phyloP scores from a whole-genome alignment of 129 eudicot species.

The Artemisia argyi region DNA sequence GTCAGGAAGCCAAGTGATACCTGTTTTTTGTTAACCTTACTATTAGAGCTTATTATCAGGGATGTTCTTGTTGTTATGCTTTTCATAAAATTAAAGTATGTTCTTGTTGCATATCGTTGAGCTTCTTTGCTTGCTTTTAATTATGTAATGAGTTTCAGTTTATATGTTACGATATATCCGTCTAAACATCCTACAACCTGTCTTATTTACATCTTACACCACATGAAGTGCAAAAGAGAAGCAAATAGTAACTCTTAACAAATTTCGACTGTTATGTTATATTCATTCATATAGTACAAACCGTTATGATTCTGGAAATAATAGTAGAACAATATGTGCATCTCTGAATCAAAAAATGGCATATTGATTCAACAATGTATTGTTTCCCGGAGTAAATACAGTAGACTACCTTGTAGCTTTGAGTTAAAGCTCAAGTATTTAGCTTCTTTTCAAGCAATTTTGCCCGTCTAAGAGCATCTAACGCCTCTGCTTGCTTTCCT shows the following conservation, averaged over 20 bases:
- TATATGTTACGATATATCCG: background rate
- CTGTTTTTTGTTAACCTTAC: conserved; percentile 7
- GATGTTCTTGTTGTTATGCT: conserved; percentile 12
- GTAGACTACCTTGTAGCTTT: background rate
- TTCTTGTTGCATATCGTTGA: background rate
- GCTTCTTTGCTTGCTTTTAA: conserved; percentile 4
- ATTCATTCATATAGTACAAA: background rate
- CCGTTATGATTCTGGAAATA: background rate
- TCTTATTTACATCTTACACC: background rate
- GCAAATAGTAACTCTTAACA: background rate
- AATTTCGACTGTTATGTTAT: background rate
- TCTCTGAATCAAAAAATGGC: conserved; percentile 12
- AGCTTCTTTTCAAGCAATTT: conserved; percentile 77
- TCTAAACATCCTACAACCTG: background rate
- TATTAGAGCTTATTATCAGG: conserved; percentile 9
- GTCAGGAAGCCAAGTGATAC: conserved; percentile 10
- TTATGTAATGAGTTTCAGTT: conserved; percentile 3
- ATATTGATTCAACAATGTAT: conserved; percentile 1
- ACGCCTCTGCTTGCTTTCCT: conserved; percentile 87
- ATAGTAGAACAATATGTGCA: conserved; percentile 1
- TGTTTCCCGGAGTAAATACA: conserved; percentile 11
- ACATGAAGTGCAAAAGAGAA: background rate
- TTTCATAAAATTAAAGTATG: conserved; percentile 14
- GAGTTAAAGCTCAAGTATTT: conserved; percentile 38
- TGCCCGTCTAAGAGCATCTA: conserved; percentile 81